Base-by-base conservation (phyloP, 192 early-diverging fungal genomes). In the Mortierella alpina region DNA sequence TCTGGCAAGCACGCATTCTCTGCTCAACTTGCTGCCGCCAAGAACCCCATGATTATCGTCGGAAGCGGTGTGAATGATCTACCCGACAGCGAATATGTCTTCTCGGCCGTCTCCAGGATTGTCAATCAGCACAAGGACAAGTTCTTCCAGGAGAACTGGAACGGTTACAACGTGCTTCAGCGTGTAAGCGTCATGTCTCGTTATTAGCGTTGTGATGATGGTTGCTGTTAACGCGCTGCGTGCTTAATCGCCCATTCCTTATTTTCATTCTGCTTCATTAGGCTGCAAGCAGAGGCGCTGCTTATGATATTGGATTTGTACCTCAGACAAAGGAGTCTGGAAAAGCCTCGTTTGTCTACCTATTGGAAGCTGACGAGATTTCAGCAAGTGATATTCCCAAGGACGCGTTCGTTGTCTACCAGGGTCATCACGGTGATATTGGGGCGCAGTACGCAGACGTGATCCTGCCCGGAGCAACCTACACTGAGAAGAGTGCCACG, bases 351-450 rank as follows among this genome's bases (percentile, higher is more conserved):
- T 95, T 99, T 63, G 80, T 99, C 31, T 99, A 98, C 88, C 88
- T 99, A 55, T 90, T 99, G 59, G 92, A 92, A 52, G 97, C 97
- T 52, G 97, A 99, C 82, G 95, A 97, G 60, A 81, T 97, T 55
- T 69, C 78, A 20, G 75, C 94, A 7, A 76, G 80, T 44, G 92
- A 93, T 75, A 92, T 99, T 47, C 94, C 96, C 63, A 88, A 90
- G 73, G 88, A 93, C 73, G 94, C 96, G 11, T 99, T 99, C 85
- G 97, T 99, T 22, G 96, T 99, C 45, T 99, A 99, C 88, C 98
- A 99, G 88, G 98, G 98, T 40, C 98, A 99, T 88, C 98, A 99
- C 85, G 98, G 98, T 77, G 98, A 99, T 85, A 88, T 87, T 41
- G 98, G 98, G 60, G 98, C 98, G 8, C 90, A 95, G 66, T 92